Conservation (phyloP, 1,284 basidiomycete genomes). For the Ganoderma lucidum region DNA sequence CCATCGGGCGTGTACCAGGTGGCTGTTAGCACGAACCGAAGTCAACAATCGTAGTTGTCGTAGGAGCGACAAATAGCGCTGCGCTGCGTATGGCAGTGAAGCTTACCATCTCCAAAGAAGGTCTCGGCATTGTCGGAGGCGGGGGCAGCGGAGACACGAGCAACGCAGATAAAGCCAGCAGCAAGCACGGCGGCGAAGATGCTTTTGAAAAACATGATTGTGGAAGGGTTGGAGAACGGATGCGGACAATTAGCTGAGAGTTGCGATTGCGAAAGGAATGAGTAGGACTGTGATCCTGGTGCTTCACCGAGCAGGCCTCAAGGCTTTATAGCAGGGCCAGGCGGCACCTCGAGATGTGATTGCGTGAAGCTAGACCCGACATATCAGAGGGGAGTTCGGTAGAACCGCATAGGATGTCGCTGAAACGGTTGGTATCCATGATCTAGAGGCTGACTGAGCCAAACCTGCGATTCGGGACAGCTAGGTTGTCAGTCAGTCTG, state of each 20-base stretch:
- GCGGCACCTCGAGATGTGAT: background rate
- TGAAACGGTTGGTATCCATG: background rate
- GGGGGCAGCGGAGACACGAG: background rate
- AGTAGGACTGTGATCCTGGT: slow-evolving; percentile 9
- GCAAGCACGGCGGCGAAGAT: background rate
- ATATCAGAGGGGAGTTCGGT: background rate
- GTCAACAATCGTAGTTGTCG: background rate
- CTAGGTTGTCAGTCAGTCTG: background rate
- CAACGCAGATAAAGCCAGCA: background rate
- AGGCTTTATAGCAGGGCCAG: background rate
- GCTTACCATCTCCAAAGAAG: slow-evolving; percentile 10
- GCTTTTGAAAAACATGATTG: slow-evolving; percentile 5
- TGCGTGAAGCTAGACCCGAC: background rate
- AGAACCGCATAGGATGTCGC: background rate
- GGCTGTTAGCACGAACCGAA: background rate
- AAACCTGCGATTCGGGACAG: background rate
- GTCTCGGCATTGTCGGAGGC: background rate
- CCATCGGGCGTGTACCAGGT: slow-evolving; percentile 17
- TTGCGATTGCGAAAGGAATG: background rate
- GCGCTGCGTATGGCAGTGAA: background rate
- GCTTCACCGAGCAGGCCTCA: background rate
- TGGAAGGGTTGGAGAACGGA: background rate
- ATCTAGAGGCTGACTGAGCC: background rate
- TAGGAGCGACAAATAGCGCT: background rate
- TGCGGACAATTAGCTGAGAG: background rate